phyloP scores from a whole-genome alignment of 768 basidiomycete species.

The Xerocomellus dryophilus region DNA sequence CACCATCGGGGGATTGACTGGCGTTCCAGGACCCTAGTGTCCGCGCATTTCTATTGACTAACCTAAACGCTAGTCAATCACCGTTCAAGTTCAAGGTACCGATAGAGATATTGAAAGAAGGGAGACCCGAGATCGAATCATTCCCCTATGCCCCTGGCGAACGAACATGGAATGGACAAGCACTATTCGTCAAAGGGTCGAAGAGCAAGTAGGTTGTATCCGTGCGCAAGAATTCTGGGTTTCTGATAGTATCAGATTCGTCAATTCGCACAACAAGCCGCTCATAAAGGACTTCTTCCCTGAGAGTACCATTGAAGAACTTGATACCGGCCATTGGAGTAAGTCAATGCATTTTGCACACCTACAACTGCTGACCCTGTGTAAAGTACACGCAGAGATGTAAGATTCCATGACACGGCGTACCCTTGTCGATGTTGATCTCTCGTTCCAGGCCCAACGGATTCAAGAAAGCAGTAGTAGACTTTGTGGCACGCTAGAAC shows the following conservation, averaged over 20 bases:
- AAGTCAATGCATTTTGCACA: conserved; percentile 21
- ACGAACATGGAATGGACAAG: conserved; percentile 51
- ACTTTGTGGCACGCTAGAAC: conserved; percentile 25
- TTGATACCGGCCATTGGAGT: conserved; percentile 91
- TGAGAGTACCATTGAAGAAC: conserved; percentile 50
- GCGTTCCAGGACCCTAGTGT: conserved; percentile 60
- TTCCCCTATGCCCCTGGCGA: conserved; percentile 72
- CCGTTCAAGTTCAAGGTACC: conserved; percentile 71
- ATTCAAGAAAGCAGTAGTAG: conserved; percentile 42
- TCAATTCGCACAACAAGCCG: conserved; percentile 68
- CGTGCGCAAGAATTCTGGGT: neutral
- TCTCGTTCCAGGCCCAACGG: conserved; percentile 46
- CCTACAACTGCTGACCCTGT: conserved; percentile 4
- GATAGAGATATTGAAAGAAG: conserved; percentile 56
- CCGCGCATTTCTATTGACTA: conserved; percentile 85
- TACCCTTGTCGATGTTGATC: neutral
- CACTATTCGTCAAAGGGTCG: conserved; percentile 76
- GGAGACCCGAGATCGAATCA: conserved; percentile 66
- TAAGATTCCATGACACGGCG: conserved; percentile 24
- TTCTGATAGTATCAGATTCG: conserved; percentile 47
- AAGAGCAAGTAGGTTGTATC: conserved; percentile 58
- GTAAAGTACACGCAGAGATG: conserved; percentile 77
- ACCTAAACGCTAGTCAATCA: conserved; percentile 46
- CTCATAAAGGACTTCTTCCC: conserved; percentile 72
- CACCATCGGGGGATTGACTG: conserved; percentile 2